Evolutionary conservation across 148 eudicot genomes (phyloP), one percentile per base, ranked within the genome.

Genomic region (Camellia sinensis): DNA sequence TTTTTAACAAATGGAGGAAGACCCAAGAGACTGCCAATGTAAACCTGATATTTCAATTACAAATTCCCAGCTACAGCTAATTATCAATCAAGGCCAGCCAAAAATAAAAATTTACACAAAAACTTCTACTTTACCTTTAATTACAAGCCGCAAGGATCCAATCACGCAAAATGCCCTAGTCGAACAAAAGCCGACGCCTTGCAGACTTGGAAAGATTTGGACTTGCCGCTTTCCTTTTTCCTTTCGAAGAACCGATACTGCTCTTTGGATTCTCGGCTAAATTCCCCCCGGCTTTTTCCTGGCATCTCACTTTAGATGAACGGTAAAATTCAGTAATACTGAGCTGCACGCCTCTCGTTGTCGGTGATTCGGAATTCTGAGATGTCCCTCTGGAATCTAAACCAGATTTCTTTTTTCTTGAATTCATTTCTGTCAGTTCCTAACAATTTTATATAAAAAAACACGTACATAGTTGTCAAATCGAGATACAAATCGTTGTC

Each of bases 251-350:
- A 60, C 70, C 84, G 1, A 3, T 18, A 29, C 64, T 76, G 50
- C 60, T 79, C 75, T 78, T 79, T 7, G 46, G 66, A 65, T 19
- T 79, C 12, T 77, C 66, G 14, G 57, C 75, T 14, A 78, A 68
- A 59, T 74, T 82, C 77, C 85, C 86, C 59, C 65, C 83, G 6
- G 66, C 71, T 80, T 85, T 88, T 41, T 52, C 84, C 68, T 83
- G 83, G 40, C 71, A 72, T 52, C 17, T 6, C 54, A 48, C 69
- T 84, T 96, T 96, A 11, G 90, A 86, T 13, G 97, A 86, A 52
- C 91, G 95, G 79, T 86, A 96, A 84, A 87, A 96, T 46, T 92
- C 92, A n/a, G 88, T 91, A 69, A 93, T 89, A 73, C 90, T 89
- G 45, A 84, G 86, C 85, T 95, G 99, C 66, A 83, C 62, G 19